Conservation (phyloP, 805 yeast species). For the Ogataea methylovora region DNA sequence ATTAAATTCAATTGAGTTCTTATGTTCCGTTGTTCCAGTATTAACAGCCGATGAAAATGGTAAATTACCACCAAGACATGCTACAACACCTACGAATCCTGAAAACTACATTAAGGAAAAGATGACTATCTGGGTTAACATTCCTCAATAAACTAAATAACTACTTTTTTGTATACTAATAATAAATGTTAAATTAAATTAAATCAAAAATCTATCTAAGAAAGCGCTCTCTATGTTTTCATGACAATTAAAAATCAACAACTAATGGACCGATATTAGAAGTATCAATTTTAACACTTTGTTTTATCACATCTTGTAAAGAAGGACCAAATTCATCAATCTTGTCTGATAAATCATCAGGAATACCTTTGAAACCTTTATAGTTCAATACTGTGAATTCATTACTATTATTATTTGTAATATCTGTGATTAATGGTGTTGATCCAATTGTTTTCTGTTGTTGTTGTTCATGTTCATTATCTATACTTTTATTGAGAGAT, state of each 20-base stretch:
- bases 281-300: slow-evolving; percentile 3
- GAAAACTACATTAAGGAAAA: slow-evolving; percentile 23
- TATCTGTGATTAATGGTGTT: too few relatives aligned
- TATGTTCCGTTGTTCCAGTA: slow-evolving; percentile 24
- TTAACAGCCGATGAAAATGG: slow-evolving; percentile 11
- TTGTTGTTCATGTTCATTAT: too few relatives aligned
- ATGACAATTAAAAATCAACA: slow-evolving; percentile 5
- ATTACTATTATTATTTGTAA: too few relatives aligned
- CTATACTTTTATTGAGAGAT: neutral
- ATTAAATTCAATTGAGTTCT: slow-evolving; percentile 35
- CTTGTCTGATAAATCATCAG: too few relatives aligned
- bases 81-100: slow-evolving; percentile 9
- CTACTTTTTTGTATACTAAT: neutral
- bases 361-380: too few relatives aligned
- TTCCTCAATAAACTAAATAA: slow-evolving; percentile 22
- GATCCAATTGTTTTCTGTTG: neutral
- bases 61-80: slow-evolving; percentile 11
- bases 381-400: too few relatives aligned
- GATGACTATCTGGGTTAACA: slow-evolving; percentile 33
- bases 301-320: slow-evolving; percentile 1
- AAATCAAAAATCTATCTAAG: neutral
- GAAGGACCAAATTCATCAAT: too few relatives aligned
- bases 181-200: neutral
- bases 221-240: neutral
- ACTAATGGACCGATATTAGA: slow-evolving; percentile 6